Percentiles rank a stretch among this genome's conserved stretches.
These are phyloP conservation scores for Dendrocalamus sinicus DNA, from an alignment of 176 grass and related monocot genomes.

Conservation along the genomic window DNA sequence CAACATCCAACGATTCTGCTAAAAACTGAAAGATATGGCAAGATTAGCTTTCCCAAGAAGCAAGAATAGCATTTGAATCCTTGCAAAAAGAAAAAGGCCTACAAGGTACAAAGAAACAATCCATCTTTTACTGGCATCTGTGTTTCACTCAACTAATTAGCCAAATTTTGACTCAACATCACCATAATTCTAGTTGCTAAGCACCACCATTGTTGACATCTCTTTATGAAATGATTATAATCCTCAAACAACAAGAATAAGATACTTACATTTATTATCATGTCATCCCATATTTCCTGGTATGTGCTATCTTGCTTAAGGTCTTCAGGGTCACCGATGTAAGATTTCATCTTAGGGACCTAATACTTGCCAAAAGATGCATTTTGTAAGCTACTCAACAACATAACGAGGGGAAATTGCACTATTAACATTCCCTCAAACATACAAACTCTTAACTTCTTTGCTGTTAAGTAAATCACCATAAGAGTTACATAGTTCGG, in stretches of 20 bases:
- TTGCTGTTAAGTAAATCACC: slow-evolving; percentile 9
- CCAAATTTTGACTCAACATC: background rate
- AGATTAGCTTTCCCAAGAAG: slow-evolving; percentile 52
- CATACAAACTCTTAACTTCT: background rate
- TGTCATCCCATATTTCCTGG: slow-evolving; percentile 98
- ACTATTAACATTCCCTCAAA: background rate
- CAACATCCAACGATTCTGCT: slow-evolving; percentile 93
- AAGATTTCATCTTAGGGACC: slow-evolving; percentile 99
- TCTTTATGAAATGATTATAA: slow-evolving; percentile 35
- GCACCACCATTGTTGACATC: background rate
- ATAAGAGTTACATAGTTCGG: slow-evolving; percentile 5
- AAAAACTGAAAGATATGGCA: slow-evolving; percentile 72
- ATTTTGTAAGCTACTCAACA: slow-evolving; percentile 60
- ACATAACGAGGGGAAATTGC: background rate
- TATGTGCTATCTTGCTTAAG: slow-evolving; percentile 87
- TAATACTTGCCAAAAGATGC: slow-evolving; percentile 96
- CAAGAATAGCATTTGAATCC: slow-evolving; percentile 22
- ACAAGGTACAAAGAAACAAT: slow-evolving; percentile 25
- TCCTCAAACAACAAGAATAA: slow-evolving; percentile 37
- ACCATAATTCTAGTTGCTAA: slow-evolving; percentile 29
- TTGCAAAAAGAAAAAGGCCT: background rate
- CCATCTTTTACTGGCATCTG: slow-evolving; percentile 1
- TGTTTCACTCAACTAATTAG: slow-evolving; percentile 20
- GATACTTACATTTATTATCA: slow-evolving; percentile 96
- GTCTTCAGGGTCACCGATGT: slow-evolving; percentile 96